Percentiles rank a stretch among this genome's conserved stretches.
Conservation (phyloP, 768 basidiomycete species). For the Lanmaoa pseudosensibilis region DNA sequence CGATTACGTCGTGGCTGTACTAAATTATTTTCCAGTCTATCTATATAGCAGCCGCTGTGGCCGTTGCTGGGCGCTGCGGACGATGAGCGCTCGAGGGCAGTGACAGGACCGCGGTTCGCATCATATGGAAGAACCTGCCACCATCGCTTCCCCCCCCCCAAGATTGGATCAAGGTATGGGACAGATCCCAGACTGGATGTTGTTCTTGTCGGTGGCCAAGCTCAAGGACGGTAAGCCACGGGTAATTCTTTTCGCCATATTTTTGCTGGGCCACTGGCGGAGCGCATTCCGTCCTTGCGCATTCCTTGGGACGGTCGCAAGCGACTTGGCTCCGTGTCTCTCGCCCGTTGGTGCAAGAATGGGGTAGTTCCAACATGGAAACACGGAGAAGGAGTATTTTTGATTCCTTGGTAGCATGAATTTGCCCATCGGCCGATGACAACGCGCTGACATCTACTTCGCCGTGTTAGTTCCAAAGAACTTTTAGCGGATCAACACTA, state of each 20-base stretch:
- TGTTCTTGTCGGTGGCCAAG: neutral
- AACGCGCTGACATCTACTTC: neutral
- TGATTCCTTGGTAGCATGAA: too few relatives aligned
- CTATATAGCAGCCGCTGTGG: too few relatives aligned
- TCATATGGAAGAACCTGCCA: constrained; percentile 1
- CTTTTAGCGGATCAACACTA: neutral
- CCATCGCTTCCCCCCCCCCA: neutral
- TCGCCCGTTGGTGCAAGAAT: neutral
- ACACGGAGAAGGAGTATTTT: neutral
- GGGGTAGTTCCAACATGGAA: neutral
- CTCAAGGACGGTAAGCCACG: neutral
- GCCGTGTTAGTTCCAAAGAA: neutral
- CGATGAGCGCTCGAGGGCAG: constrained; percentile 4
- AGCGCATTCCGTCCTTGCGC: too few relatives aligned
- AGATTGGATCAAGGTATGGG: neutral
- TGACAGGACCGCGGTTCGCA: constrained; percentile 1
- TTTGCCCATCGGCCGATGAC: neutral
- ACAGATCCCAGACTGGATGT: neutral
- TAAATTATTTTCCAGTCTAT: neutral
- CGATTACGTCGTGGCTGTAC: constrained; percentile 2
- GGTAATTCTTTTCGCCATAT: neutral
- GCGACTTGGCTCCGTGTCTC: too few relatives aligned
- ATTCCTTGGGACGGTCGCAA: too few relatives aligned
- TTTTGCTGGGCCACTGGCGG: too few relatives aligned
- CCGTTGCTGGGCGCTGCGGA: neutral